Evolutionary conservation across 2,329 filamentous ascomycete genomes (phyloP), one percentile per base, ranked within the genome.

Genomic region (Dothidotthia symphoricarpi): DNA sequence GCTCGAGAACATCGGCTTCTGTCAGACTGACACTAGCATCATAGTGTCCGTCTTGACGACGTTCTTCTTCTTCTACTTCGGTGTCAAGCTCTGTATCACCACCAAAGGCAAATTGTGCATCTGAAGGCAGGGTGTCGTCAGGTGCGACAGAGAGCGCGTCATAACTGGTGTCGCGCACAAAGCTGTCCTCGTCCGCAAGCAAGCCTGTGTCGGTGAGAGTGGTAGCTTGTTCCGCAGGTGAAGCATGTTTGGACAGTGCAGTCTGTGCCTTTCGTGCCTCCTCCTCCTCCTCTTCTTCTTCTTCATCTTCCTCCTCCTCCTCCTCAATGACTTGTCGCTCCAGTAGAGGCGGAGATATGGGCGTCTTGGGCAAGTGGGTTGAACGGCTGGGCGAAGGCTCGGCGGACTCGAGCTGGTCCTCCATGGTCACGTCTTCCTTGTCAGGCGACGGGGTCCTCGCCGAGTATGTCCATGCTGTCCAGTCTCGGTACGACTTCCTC

Each of bases 381-480:
- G 45, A 39, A 7, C 57, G 58, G 12, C 41, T 55, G 1, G 60
- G 62, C 10, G 62, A 61, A 9, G 36, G 38, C 14, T 48, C 34
- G 1, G 49, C 16, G 1, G 32, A 41, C 9, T 48, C 53, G 3
- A 44, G 28, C 7, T 50, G 52, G 2, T 53, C 49, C 15, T 59
- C 53, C 22, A 38, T 39, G n/a, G 31, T 35, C n/a, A 15, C 37
- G 11, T 59, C 49, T 45, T 75, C 67, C 24, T 73, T 75, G 55
- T 84, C 78, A 3, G 87, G 86, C 35, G 83, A 90, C 6, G 81
- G 82, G 1, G 86, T 85, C 39, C 80, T 77, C 55, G 83, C 85
- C 15, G 75, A 75, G 55, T 90, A 85, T 46, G 78, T 82, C 91
- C 91, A 96, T 17, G 79, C 73, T 19, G 74, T 77, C 55, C 81